Conservation (phyloP, 306 rosid genomes). For the Styphnolobium japonicum region DNA sequence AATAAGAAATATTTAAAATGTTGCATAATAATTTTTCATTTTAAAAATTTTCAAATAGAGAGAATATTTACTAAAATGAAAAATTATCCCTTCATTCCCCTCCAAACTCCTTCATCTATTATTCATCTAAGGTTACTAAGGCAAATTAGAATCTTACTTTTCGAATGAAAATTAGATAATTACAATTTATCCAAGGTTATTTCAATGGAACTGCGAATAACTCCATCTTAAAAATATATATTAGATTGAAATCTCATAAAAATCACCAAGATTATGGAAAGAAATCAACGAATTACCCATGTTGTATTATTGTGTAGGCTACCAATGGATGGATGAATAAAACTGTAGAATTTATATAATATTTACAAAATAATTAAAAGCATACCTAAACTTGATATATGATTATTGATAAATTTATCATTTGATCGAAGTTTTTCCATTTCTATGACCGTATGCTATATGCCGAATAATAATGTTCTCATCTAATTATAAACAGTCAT, state of each 20-base stretch:
- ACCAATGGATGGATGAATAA: neutral
- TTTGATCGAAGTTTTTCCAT: too few relatives aligned
- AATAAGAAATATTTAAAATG: too few relatives aligned
- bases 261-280: neutral
- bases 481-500: neutral
- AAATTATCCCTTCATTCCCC: too few relatives aligned
- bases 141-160: neutral
- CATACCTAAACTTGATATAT: neutral
- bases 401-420: neutral
- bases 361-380: neutral
- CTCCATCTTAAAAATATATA: neutral
- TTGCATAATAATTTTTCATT: too few relatives aligned
- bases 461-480: neutral
- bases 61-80: too few relatives aligned
- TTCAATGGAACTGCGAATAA: neutral
- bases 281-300: neutral
- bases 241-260: neutral
- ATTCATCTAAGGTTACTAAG: slow-evolving; percentile 12
- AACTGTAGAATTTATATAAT: neutral
- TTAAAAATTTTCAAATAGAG: too few relatives aligned
- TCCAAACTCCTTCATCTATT: too few relatives aligned
- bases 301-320: neutral
- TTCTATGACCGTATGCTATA: neutral
- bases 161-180: neutral
- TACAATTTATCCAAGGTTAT: neutral